These are phyloP conservation scores for Camellia granthamiana DNA, from an alignment of 148 eudicot genomes.

Conservation along the genomic window DNA sequence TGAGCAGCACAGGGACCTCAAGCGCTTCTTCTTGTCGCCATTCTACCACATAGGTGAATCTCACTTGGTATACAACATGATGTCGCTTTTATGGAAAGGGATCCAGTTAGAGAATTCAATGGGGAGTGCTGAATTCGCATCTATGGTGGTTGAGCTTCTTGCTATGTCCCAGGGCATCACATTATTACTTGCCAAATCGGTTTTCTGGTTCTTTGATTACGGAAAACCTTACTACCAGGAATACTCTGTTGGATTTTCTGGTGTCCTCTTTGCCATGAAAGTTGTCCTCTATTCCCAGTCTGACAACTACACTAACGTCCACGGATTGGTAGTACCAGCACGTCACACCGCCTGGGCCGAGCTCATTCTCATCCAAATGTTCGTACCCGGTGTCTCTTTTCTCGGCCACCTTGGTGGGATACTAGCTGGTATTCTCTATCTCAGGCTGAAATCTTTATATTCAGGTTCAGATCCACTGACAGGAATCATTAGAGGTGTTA, in stretches of 20 bases:
- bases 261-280: slow-evolving; percentile 95
- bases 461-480: slow-evolving; percentile 51
- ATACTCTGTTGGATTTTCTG: slow-evolving; percentile 89
- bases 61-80: slow-evolving; percentile 89
- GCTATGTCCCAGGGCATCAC: slow-evolving; percentile 88
- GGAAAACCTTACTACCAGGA: slow-evolving; percentile 62
- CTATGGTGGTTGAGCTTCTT: slow-evolving; percentile 66
- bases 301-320: slow-evolving; percentile 55
- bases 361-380: slow-evolving; percentile 71
- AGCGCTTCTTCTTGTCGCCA: slow-evolving; percentile 76
- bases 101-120: slow-evolving; percentile 72
- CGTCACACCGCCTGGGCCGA: slow-evolving; percentile 90
- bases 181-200: slow-evolving; percentile 60
- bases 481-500: slow-evolving; percentile 36
- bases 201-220: slow-evolving; percentile 51
- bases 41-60: slow-evolving; percentile 79
- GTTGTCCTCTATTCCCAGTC: slow-evolving; percentile 78
- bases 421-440: slow-evolving; percentile 73
- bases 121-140: slow-evolving; percentile 75
- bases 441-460: slow-evolving; percentile 41
- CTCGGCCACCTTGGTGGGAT: slow-evolving; percentile 95
- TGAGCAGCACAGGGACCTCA: slow-evolving; percentile 72
- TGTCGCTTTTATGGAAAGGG: slow-evolving; percentile 92
- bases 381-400: slow-evolving; percentile 82
- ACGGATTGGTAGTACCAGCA: slow-evolving; percentile 67